Evolutionary conservation across 1,139 yeast genomes (phyloP).

Genomic region (Yamadazyma atmosphaerica): DNA sequence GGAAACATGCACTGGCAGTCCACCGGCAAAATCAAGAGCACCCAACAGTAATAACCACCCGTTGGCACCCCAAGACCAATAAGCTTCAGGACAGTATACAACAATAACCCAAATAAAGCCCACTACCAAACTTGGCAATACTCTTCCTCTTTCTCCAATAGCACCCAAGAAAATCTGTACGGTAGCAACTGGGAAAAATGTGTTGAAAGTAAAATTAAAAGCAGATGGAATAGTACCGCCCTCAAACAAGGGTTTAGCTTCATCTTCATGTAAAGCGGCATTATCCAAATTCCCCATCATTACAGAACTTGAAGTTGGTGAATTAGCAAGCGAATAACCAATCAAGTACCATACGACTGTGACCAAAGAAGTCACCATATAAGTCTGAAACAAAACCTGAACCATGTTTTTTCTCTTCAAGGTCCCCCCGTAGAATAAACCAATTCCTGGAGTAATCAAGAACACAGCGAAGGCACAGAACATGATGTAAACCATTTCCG

Average conservation of each 20-base stretch:
- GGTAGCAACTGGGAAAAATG: conserved; percentile 78
- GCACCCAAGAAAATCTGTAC: conserved; percentile 95
- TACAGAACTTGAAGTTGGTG: conserved; percentile 65
- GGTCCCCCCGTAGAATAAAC: conserved; percentile 83
- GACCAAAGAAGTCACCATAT: conserved; percentile 79
- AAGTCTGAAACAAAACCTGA: conserved; percentile 85
- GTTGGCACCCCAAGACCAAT: conserved; percentile 93
- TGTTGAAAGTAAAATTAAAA: conserved; percentile 78
- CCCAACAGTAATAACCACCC: conserved; percentile 89
- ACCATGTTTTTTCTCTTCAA: conserved; percentile 90
- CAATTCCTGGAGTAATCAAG: conserved; percentile 90
- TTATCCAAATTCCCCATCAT: conserved; percentile 79
- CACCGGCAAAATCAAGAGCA: conserved; percentile 94
- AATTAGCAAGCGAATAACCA: conserved; percentile 89
- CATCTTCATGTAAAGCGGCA: conserved; percentile 70
- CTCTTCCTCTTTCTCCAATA: conserved; percentile 92
- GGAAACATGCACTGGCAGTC: conserved; percentile 95
- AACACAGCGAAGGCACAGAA: conserved; percentile 77
- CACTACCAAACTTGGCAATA: conserved; percentile 93
- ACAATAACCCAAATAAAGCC: conserved; percentile 88
- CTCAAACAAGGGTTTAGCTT: conserved; percentile 36
- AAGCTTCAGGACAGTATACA: conserved; percentile 91
- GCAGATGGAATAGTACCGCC: conserved; percentile 65
- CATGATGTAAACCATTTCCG: conserved; percentile 87
- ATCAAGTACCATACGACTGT: conserved; percentile 95